These are phyloP conservation scores for Candida suzukii DNA, from an alignment of 805 yeast species.

Conservation along the genomic window DNA sequence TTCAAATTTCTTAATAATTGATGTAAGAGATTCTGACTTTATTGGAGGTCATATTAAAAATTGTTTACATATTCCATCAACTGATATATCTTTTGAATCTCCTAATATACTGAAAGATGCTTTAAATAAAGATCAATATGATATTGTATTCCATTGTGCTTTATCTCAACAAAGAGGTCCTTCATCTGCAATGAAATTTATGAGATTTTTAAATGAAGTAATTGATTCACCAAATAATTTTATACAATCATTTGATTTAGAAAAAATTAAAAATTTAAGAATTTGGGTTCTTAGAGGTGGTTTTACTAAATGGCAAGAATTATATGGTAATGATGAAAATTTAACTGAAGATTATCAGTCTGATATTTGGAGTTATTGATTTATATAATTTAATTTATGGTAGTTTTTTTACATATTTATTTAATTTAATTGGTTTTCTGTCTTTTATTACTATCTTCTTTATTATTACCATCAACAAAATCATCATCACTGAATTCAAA, in stretches of 20 bases:
- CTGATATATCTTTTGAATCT: conserved; percentile 31
- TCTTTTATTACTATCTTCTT: not conserved
- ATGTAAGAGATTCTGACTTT: conserved; percentile 80
- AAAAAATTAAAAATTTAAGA: conserved; percentile 27
- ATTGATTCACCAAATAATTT: conserved; percentile 13
- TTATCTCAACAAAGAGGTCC: conserved; percentile 92
- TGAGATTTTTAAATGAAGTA: conserved; percentile 34
- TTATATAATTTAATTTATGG: not conserved
- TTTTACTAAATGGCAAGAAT: conserved; percentile 73
- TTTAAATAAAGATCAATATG: conserved; percentile 27
- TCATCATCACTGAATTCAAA: no score
- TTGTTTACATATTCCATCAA: conserved; percentile 50
- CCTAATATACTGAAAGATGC: conserved; percentile 31
- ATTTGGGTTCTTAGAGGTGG: conserved; percentile 82
- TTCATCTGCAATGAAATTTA: conserved; percentile 61
- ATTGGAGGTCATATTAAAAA: conserved; percentile 67
- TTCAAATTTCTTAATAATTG: conserved; percentile 52
- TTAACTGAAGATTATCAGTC: conserved; percentile 59
- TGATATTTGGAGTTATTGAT: conserved; percentile 28
- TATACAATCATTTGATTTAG: conserved; percentile 12
- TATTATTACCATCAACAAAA: not conserved
- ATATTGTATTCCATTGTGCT: conserved; percentile 85
- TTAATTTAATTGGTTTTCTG: not conserved
- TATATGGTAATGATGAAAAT: conserved; percentile 57
- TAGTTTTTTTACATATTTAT: not conserved